Base-by-base conservation (phyloP, 2,329 filamentous ascomycete genomes). In the Xylariaceae sp. region DNA sequence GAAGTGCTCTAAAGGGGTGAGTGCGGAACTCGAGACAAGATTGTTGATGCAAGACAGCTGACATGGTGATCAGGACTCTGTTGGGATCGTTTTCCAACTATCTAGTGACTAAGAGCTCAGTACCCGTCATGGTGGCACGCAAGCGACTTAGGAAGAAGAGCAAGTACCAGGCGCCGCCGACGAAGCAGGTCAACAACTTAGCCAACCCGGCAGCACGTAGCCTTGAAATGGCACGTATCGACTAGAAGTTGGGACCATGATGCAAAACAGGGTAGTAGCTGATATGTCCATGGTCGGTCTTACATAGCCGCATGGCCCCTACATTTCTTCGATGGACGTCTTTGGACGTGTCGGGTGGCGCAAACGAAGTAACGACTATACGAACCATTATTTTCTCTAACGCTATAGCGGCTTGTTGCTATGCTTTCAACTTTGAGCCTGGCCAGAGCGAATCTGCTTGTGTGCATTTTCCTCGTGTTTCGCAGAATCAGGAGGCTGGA, bases 41-140 rank as follows among this genome's bases (percentile, higher is more conserved):
- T 11, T 17, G 6, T 12, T 15, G 19, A 17, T 46, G 5, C 42
- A 46, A n/a, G 39, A 27, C 30, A 47, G 43, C 45, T 60, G 48
- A 49, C 31, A 33, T 42, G 36, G 14, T 39, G 38, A 14, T 47
- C 60, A 95, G 91, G 65, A 92, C 96, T 18, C 85, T 99, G 53
- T 79, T 99, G 30, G 94, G 94, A 22, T 96, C 91, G 0, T 97
- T 99, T 70, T 95, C 89, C 53, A 97, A 97, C 66, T 99, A 99
- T 64, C 78, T 99, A 7, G 91, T 99, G 31, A 95, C 90, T 35
- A 97, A 97, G 73, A 95, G 90, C 56, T 95, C 89, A 2, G 90
- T 95, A 14, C 94, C 94, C 0, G 94, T 99, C 52, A 99, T 99
- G 94, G 94, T 97, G 33, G 94, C 94, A 7, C 79, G 94, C 51